Evolutionary conservation across 2,329 filamentous ascomycete species (phyloP), one percentile per base, ranked within the genome.

Genomic region (Didymosphaeria variabile): DNA sequence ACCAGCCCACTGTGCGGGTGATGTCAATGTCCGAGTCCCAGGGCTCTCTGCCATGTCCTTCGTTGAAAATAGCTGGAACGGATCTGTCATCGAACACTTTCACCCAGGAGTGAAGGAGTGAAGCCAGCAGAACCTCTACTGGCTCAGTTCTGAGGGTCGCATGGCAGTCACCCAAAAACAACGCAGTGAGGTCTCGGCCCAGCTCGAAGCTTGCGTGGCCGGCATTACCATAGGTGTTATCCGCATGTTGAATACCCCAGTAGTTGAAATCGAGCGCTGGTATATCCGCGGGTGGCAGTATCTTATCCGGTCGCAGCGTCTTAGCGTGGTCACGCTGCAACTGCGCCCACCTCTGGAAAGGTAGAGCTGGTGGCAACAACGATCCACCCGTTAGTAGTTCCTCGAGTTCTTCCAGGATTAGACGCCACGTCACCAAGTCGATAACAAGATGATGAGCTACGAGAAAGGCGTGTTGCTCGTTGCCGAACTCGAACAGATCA

Each of bases 1-100:
- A 87, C 86, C 86, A 88, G 4, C 86, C 87, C 0, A 88, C 85
- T 0, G 86, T 88, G 56, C 86, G 81, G 4, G 82, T 81, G 1
- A 88, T 80, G 68, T 88, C 84, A 17, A 84, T 79, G 1, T 82
- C 79, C 0, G 75, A 69, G 45, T 80, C 80, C 62, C 80, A 79
- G 0, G 72, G 73, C 52, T 79, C 77, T 19, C 76, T 66, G 1
- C 77, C 77, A 60, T 79, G 76, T 0, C 76, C 76, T 63, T 79
- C 76, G 32, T 71, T 74, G 65, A 75, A 89, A 0, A 88, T 72
- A 1, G 82, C 81, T 0, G 86, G 87, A 0, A 80, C 68, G 0
- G 67, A 59, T n/a, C 86, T 79, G 57, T 88, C 85, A 2, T 79
- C 77, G 58, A 89, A 89, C 0, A 81, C 83, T 57, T 82, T 81